A percentile compares a stretch with the other conserved stretches of the same genome.
phyloP scores from a whole-genome alignment of 208 protist species.

The Trypanosoma cruzi region DNA sequence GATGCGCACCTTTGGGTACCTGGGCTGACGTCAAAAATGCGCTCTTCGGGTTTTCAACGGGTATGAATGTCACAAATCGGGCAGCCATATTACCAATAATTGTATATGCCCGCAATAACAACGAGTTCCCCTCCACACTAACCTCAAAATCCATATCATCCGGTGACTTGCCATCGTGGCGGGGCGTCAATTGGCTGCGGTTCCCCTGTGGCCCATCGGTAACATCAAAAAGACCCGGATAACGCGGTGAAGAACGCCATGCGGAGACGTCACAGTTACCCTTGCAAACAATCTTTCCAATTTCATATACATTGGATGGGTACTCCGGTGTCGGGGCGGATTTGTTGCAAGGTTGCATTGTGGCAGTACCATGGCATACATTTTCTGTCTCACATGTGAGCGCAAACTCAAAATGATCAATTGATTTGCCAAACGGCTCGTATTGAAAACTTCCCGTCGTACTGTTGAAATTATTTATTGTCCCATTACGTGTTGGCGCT shows the following conservation, averaged over 20 bases:
- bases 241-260: conserved; percentile 42
- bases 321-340: conserved; percentile 6
- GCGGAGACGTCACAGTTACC: conserved; percentile 73
- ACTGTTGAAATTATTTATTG: conserved; percentile 20
- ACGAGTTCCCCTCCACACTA: conserved; percentile 36
- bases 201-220: conserved; percentile 26
- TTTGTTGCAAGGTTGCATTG: conserved; percentile 24
- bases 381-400: conserved; percentile 42
- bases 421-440: conserved; percentile 29
- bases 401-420: conserved; percentile 65
- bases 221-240: conserved; percentile 47
- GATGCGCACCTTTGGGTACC: conserved; percentile 41
- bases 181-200: conserved; percentile 33
- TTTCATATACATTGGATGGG: conserved; percentile 45
- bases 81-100: conserved; percentile 81
- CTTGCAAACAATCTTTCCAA: conserved; percentile 71
- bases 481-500: conserved; percentile 10
- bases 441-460: conserved; percentile 54
- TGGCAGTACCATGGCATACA: conserved; percentile 38
- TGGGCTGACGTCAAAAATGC: conserved; percentile 41
- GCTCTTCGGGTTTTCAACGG: conserved; percentile 34
- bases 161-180: conserved; percentile 48
- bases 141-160: conserved; percentile 72
- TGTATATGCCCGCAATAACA: conserved; percentile 72
- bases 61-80: conserved; percentile 85